Base-by-base conservation (phyloP, 202 grass and related monocot species). In the Setaria italica region DNA sequence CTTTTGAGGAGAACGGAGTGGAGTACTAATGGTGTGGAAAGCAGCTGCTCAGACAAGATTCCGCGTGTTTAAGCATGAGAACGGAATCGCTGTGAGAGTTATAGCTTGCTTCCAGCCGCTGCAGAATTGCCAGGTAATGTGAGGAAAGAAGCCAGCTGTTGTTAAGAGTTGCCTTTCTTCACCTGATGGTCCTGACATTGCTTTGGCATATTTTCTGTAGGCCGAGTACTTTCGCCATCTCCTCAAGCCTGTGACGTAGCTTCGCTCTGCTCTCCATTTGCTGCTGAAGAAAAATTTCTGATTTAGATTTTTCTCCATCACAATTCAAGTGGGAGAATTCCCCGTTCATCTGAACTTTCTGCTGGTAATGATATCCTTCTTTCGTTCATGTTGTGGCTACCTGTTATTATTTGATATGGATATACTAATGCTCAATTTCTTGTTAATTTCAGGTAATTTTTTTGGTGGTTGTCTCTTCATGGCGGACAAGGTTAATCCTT, bases 1-100 rank as follows among this genome's bases (percentile, higher is more conserved):
- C 12, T 79, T 53, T n/a, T 14, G 53, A 87, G 86, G 86, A 86
- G 69, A 86, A 92, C 84, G 84, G 71, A 51, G 67, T 86, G 77
- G 88, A 86, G 88, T 90, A 92, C 90, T 92, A 82, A 98, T 98
- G 95, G 90, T 98, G 93, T 98, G 95, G 90, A 90, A 95, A 88
- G 93, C 93, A 74, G 91, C 91, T 51, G 85, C 90, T 62, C 86
- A 94, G 84, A 95, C 91, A 33, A 95, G 90, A 92, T 95, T 95
- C 90, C 86, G 84, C 82, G 81, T 87, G 71, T 90, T 94, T 85
- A 98, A 94, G 86, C 93, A 98, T 86, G 93, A 95, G 82, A 98
- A 80, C 75, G 96, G 96, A 81, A 95, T 98, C 72, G 20, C 91
- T 34, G 91, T 95, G 56, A 94, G 93, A 58, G 84, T 90, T 74